phyloP scores from a whole-genome alignment of 2,329 filamentous ascomycete genomes.

The Trichoderma breve region DNA sequence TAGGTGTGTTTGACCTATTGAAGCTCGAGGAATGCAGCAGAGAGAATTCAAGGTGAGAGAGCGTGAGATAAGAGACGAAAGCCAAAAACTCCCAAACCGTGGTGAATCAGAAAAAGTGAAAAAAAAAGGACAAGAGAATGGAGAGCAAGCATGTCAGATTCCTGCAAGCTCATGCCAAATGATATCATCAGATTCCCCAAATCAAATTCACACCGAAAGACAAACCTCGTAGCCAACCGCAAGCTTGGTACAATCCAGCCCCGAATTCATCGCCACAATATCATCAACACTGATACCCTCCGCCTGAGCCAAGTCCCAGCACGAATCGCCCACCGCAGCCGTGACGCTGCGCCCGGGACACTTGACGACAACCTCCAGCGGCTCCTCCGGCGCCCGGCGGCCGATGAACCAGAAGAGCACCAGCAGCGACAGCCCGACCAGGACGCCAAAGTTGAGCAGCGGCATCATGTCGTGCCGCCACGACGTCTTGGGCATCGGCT shows the following conservation, averaged over 20 bases:
- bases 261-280: conserved; percentile 45
- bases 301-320: conserved; percentile 50
- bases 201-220: conserved; percentile 34
- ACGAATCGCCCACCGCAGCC: conserved; percentile 49
- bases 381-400: conserved; percentile 27
- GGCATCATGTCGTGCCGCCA: conserved; percentile 53
- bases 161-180: neutral
- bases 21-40: neutral
- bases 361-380: conserved; percentile 18
- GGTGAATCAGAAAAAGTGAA: neutral
- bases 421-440: conserved; percentile 51
- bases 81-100: neutral
- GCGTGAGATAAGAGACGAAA: neutral
- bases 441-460: conserved; percentile 57
- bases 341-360: conserved; percentile 39
- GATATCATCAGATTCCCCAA: neutral
- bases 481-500: conserved; percentile 35
- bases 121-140: neutral
- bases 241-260: conserved; percentile 48
- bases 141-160: neutral
- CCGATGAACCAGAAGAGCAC: conserved; percentile 50
- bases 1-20: neutral
- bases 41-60: neutral
- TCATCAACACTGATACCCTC: conserved; percentile 45
- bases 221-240: conserved; percentile 44